Percentiles rank a stretch among this genome's conserved stretches.
Conservation (phyloP, 805 yeast genomes). For the Candida manassasensis region DNA sequence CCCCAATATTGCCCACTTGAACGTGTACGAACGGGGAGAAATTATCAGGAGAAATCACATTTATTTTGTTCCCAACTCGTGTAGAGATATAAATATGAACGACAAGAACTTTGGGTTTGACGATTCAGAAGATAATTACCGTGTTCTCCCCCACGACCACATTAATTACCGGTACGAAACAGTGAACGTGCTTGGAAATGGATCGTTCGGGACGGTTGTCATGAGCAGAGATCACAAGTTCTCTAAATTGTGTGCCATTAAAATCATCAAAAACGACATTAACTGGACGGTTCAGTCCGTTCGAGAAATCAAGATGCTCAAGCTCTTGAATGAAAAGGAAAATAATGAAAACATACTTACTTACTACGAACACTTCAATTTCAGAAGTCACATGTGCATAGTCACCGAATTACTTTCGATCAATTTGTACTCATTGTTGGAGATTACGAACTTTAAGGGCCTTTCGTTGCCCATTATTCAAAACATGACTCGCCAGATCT, state of each 20-base stretch:
- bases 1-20: slow-evolving; percentile 22
- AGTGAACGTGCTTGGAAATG: slow-evolving; percentile 57
- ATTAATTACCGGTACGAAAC: slow-evolving; percentile 72
- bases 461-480: slow-evolving; percentile 37
- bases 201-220: slow-evolving; percentile 79
- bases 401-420: slow-evolving; percentile 68
- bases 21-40: slow-evolving; percentile 59
- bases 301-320: slow-evolving; percentile 67
- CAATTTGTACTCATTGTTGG: slow-evolving; percentile 59
- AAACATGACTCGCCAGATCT: slow-evolving; percentile 49
- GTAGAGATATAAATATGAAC: slow-evolving; percentile 20
- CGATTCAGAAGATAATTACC: slow-evolving; percentile 61
- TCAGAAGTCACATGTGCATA: slow-evolving; percentile 79
- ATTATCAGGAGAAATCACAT: slow-evolving; percentile 44
- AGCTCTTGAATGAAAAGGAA: slow-evolving; percentile 32
- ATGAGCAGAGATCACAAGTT: slow-evolving; percentile 63
- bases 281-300: slow-evolving; percentile 75
- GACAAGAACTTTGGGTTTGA: slow-evolving; percentile 62
- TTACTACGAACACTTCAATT: slow-evolving; percentile 67
- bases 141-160: slow-evolving; percentile 57
- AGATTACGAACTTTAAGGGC: slow-evolving; percentile 47
- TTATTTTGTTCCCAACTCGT: slow-evolving; percentile 45
- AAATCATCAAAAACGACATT: slow-evolving; percentile 68
- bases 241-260: slow-evolving; percentile 56
- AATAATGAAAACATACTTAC: slow-evolving; percentile 34